These are phyloP conservation scores for Erodium texanum DNA, from an alignment of 441 rosid genomes.

Conservation along the genomic window DNA sequence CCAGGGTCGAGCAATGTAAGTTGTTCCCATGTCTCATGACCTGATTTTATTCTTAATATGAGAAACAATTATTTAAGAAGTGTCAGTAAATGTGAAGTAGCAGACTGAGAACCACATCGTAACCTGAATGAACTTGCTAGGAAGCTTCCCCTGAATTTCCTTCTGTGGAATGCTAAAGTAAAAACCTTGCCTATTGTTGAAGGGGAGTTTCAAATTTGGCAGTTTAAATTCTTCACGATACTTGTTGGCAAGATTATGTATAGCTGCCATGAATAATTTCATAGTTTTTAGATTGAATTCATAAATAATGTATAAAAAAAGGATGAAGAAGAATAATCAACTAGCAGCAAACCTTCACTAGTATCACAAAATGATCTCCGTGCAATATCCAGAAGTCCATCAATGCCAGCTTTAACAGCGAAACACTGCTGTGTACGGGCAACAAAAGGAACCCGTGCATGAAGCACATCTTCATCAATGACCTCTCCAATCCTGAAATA, in stretches of 20 bases:
- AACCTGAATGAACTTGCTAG: constrained; percentile 93
- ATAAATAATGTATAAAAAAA: constrained; percentile 14
- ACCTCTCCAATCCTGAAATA: constrained; percentile 72
- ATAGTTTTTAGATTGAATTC: constrained; percentile 15
- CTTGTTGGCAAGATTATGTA: constrained; percentile 85
- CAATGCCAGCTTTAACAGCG: constrained; percentile 93
- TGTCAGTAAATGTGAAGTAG: constrained; percentile 9
- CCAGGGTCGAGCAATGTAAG: constrained; percentile 83
- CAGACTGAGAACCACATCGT: constrained; percentile 13
- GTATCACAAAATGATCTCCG: constrained; percentile 94
- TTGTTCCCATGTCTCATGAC: constrained; percentile 88
- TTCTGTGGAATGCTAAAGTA: constrained; percentile 85
- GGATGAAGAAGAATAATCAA: constrained; percentile 10
- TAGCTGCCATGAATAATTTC: constrained; percentile 41
- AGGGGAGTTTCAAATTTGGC: constrained; percentile 88
- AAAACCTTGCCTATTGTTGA: constrained; percentile 93
- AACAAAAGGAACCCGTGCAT: constrained; percentile 88
- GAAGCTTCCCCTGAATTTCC: constrained; percentile 84
- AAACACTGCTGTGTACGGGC: constrained; percentile 99
- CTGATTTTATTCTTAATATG: constrained; percentile 33
- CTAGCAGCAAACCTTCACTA: constrained; percentile 66
- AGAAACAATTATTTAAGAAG: constrained; percentile 22
- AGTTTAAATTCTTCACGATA: constrained; percentile 83
- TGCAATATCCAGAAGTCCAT: constrained; percentile 90
- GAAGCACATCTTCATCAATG: constrained; percentile 94